These are phyloP conservation scores for Nyssa sinensis DNA, from an alignment of 148 eudicot genomes.

Conservation along the genomic window DNA sequence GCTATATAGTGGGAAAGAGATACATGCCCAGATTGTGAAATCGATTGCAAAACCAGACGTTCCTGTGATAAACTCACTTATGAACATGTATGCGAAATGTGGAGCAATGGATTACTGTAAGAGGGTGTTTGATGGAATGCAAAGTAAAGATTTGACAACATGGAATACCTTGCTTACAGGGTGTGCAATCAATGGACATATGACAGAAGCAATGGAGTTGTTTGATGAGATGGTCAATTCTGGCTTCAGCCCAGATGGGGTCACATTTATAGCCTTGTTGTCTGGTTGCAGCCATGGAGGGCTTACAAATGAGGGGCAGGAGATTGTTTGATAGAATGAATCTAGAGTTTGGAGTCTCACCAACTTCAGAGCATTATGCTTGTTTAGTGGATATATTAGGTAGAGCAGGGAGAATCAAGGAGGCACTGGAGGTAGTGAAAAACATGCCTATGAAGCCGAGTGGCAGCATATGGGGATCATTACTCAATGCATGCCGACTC, in stretches of 20 bases:
- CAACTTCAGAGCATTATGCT: slow-evolving; percentile 45
- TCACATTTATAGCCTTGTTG: slow-evolving; percentile 39
- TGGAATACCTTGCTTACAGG: slow-evolving; percentile 41
- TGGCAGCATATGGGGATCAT: slow-evolving; percentile 47
- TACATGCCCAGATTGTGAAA: slow-evolving; percentile 40
- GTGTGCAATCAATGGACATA: slow-evolving; percentile 30
- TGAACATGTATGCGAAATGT: slow-evolving; percentile 48
- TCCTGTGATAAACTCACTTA: slow-evolving; percentile 33
- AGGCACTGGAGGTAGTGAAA: slow-evolving; percentile 32
- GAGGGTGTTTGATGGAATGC: slow-evolving; percentile 35
- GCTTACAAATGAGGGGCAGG: slow-evolving; percentile 26
- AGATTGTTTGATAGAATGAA: slow-evolving; percentile 32
- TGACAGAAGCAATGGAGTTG: slow-evolving; percentile 29
- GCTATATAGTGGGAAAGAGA: slow-evolving; percentile 35
- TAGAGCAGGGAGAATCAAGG: slow-evolving; percentile 36
- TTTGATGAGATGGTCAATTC: slow-evolving; percentile 33
- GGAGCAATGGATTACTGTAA: slow-evolving; percentile 31
- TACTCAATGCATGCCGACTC: slow-evolving; percentile 39
- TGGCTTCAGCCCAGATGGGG: slow-evolving; percentile 28
- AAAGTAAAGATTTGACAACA: slow-evolving; percentile 27
- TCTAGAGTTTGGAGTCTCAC: slow-evolving; percentile 25
- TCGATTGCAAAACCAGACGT: slow-evolving; percentile 20
- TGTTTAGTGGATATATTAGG: slow-evolving; percentile 49
- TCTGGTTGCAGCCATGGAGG: slow-evolving; percentile 36
- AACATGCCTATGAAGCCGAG: slow-evolving; percentile 43